Evolutionary conservation across 2,329 filamentous ascomycete genomes (phyloP).

Genomic region (Plectosphaerella sp.): DNA sequence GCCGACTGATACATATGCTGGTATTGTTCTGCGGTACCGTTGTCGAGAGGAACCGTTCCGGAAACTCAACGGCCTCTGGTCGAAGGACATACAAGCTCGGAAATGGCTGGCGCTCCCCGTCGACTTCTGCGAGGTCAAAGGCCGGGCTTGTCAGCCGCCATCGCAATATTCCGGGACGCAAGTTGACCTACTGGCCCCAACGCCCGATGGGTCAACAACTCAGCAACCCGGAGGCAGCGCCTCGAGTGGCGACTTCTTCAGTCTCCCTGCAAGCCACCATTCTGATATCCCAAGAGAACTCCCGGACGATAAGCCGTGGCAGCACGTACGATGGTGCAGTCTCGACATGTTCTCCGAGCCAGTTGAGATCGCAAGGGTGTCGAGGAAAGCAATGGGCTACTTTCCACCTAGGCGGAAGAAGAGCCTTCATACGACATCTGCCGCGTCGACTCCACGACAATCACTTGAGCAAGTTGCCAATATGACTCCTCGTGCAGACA

Average conservation of each 20-base stretch:
- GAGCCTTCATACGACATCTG: conserved; percentile 64
- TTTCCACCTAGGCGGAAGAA: conserved; percentile 90
- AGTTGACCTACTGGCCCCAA: conserved; percentile 48
- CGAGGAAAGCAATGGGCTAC: conserved; percentile 77
- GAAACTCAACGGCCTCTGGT: conserved; percentile 91
- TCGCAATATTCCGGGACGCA: conserved; percentile 30
- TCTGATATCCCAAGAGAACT: background rate
- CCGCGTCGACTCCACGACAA: conserved; percentile 61
- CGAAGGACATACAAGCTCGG: conserved; percentile 83
- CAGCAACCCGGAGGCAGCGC: background rate
- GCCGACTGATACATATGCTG: conserved; percentile 81
- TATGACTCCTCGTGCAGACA: conserved; percentile 3
- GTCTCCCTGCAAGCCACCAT: conserved; percentile 4
- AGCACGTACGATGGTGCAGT: conserved; percentile 84
- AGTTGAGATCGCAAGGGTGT: conserved; percentile 81
- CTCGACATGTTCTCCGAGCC: conserved; percentile 66
- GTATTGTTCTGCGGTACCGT: conserved; percentile 84
- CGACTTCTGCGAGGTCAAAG: conserved; percentile 81
- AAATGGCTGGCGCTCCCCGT: conserved; percentile 81
- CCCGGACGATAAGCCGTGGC: conserved; percentile 65
- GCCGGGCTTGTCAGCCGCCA: conserved; percentile 59
- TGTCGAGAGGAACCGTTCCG: conserved; percentile 79
- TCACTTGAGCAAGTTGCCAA: conserved; percentile 46
- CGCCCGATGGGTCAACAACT: conserved; percentile 28
- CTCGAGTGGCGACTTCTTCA: conserved; percentile 20